phyloP scores from a whole-genome alignment of 2,329 filamentous ascomycete genomes.

The Diaporthe nobilis region DNA sequence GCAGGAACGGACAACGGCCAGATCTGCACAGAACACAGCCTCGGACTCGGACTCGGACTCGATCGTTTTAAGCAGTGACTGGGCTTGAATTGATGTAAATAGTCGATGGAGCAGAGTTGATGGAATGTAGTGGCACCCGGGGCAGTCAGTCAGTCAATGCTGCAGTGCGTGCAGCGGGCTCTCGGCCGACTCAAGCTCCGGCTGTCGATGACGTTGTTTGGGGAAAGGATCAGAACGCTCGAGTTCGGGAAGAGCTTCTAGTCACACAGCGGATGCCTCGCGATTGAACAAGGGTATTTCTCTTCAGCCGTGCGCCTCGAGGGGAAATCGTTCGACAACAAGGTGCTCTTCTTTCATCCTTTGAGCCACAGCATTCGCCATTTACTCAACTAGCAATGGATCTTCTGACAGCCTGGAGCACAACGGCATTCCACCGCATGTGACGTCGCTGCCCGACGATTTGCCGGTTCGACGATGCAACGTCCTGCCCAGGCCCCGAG shows the following conservation, averaged over 20 bases:
- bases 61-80: not conserved
- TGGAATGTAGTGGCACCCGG: not conserved
- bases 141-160: not conserved
- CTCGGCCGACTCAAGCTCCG: constrained; percentile 22
- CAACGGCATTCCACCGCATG: not conserved
- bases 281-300: not conserved
- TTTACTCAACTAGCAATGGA: not conserved
- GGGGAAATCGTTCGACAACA: not conserved
- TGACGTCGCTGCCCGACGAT: constrained; percentile 28
- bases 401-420: not conserved
- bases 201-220: constrained; percentile 28
- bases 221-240: not conserved
- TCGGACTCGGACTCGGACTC: not conserved
- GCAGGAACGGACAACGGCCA: not conserved
- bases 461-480: not conserved
- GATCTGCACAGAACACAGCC: not conserved
- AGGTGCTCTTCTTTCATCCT: not conserved
- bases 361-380: not conserved
- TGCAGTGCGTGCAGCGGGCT: not conserved
- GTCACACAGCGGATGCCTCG: not conserved
- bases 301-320: not conserved
- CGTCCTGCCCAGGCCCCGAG: not conserved
- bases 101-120: not conserved
- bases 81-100: not conserved
- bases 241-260: not conserved